Conservation (phyloP, 768 basidiomycete genomes). For the Antrodiella citrinella region DNA sequence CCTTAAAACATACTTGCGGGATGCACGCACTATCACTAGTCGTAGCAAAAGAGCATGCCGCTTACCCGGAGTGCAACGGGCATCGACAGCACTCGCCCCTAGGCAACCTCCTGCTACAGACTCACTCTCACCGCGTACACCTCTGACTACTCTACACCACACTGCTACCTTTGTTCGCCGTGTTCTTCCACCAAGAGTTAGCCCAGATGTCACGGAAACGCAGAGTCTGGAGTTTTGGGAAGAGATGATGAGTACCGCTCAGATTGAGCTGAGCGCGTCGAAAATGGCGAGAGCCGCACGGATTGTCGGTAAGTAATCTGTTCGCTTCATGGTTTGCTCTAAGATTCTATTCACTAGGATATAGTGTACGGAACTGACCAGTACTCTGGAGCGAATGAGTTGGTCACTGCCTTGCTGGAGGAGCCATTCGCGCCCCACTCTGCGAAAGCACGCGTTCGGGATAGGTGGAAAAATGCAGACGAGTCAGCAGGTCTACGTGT, state of each 20-base stretch:
- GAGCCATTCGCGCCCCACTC: conserved; percentile 59
- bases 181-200: conserved; percentile 23
- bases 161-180: conserved; percentile 38
- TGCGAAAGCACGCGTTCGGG: conserved; percentile 34
- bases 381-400: conserved; percentile 43
- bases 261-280: conserved; percentile 22
- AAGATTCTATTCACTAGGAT: conserved; percentile 1
- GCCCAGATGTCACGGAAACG: not conserved
- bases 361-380: conserved; percentile 54
- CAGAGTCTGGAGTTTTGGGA: conserved; percentile 35
- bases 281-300: conserved; percentile 30
- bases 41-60: not conserved
- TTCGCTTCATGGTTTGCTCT: not conserved
- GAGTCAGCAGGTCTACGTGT: conserved; percentile 9
- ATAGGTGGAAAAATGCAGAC: conserved; percentile 36
- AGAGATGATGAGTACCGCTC: conserved; percentile 29
- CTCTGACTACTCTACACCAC: conserved; percentile 43
- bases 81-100: conserved; percentile 9
- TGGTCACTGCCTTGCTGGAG: conserved; percentile 64
- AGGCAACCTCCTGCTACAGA: not conserved
- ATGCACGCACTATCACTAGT: not conserved
- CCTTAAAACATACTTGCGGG: conserved; percentile 4
- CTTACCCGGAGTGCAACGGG: conserved; percentile 4
- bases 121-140: conserved; percentile 15
- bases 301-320: conserved; percentile 45